phyloP scores from a whole-genome alignment of 1,284 basidiomycete genomes.

The Ganoderma sinense region DNA sequence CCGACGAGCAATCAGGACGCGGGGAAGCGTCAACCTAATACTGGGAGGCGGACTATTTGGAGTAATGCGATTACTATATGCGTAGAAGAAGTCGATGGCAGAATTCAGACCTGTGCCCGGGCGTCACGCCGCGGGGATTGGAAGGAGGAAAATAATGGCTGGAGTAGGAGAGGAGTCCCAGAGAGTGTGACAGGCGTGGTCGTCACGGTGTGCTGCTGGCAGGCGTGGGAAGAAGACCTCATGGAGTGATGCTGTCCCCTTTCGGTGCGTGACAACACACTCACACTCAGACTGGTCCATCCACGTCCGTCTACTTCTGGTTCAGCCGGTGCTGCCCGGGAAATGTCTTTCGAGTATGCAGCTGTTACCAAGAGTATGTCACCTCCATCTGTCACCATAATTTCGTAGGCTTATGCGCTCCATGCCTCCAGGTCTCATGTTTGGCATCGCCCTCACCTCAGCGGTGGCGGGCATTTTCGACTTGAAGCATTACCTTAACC shows the following conservation, averaged over 20 bases:
- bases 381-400: background rate
- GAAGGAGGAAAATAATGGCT: background rate
- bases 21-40: background rate
- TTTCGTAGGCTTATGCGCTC: background rate
- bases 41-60: background rate
- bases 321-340: background rate
- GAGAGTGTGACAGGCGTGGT: background rate
- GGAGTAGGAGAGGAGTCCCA: background rate
- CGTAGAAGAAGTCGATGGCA: background rate
- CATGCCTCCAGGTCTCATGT: constrained; percentile 72
- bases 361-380: constrained; percentile 76
- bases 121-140: background rate
- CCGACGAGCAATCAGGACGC: background rate
- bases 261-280: background rate
- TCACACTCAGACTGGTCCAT: background rate
- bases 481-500: constrained; percentile 85
- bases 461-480: constrained; percentile 81
- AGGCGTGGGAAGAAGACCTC: background rate
- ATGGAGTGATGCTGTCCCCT: background rate
- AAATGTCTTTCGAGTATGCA: constrained; percentile 83
- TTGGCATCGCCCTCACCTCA: constrained; percentile 73
- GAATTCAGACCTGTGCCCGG: background rate
- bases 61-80: background rate
- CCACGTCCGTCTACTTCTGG: background rate
- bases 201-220: background rate